These are phyloP conservation scores for Apophysomyces variabilis DNA, from an alignment of 371 early-diverging fungal genomes.

Conservation along the genomic window DNA sequence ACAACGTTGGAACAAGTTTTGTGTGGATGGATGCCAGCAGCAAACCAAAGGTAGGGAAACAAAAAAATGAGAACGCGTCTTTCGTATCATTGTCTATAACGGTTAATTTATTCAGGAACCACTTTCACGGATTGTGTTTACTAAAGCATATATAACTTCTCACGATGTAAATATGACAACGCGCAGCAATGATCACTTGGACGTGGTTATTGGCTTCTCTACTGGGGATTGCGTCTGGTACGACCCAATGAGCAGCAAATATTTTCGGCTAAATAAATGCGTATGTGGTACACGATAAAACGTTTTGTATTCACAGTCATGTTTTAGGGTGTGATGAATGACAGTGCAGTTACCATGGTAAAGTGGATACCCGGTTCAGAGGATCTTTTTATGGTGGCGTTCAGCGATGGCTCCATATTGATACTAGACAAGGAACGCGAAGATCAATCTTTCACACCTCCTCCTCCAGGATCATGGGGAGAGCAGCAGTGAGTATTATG, in stretches of 20 bases:
- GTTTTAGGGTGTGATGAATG: constrained; percentile 67
- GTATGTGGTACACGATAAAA: constrained; percentile 23
- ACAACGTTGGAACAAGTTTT: constrained; percentile 76
- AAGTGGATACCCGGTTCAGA: constrained; percentile 94
- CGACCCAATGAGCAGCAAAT: constrained; percentile 77
- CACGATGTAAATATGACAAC: constrained; percentile 86
- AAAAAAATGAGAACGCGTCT: background rate
- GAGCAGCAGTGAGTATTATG: constrained; percentile 29
- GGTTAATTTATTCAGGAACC: constrained; percentile 63
- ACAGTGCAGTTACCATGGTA: constrained; percentile 72
- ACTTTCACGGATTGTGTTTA: constrained; percentile 77
- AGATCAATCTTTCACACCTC: constrained; percentile 63
- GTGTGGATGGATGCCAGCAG: constrained; percentile 70
- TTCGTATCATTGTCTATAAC: background rate
- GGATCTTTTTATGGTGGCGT: constrained; percentile 80
- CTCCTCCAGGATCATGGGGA: constrained; percentile 33
- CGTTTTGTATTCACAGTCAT: background rate
- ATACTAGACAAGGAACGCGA: constrained; percentile 89
- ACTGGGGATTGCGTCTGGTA: constrained; percentile 88
- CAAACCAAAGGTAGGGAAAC: constrained; percentile 54
- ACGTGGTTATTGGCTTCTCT: constrained; percentile 83
- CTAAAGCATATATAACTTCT: constrained; percentile 82
- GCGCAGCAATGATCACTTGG: constrained; percentile 65
- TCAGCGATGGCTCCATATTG: constrained; percentile 75
- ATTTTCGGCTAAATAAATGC: constrained; percentile 44